Evolutionary conservation across 345 rosid species (phyloP), one percentile per base, ranked within the genome.

Genomic region (Mangifera indica): DNA sequence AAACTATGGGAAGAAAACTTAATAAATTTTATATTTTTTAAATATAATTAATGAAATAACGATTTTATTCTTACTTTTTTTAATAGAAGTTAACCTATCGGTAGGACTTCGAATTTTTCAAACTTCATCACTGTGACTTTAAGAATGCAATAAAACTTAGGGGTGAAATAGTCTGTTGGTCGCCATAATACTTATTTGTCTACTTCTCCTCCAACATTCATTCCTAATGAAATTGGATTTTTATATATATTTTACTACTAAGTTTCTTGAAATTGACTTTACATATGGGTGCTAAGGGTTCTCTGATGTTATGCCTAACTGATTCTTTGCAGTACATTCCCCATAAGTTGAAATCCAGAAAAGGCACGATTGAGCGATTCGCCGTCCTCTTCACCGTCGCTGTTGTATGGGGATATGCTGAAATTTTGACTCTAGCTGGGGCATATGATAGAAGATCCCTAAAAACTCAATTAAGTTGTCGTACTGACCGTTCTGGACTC

Each of bases 401-500:
- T 26, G 72, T 87, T 29, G 85, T 84, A 0, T 94, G 97, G 97
- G 84, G 77, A 26, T 87, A 77, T 72, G 98, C 98, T 12, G 98
- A 81, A 82, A 80, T 92, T 77, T 86, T 94, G 69, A 90, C 97
- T 5, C 86, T 75, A 12, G 92, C 93, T 55, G 97, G 97, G 71
- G 93, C 97, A 53, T 94, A 94, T 66, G 60, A 89, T 56, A 77
- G 77, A 12, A 81, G 74, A 78, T 61, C 93, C 18, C 75, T 83
- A 44, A 79, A 32, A 44, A 92, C 98, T 53, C 98, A 94, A 77
- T 24, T 84, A 37, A 92, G 92, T 70, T 94, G 98, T 64, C 88
- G 96, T 13, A 82, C 91, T 8, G 97, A 94, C 83, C 89, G 97
- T 73, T 76, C 97, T 32, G 97, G 97, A 67, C 95, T 94, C 70